Base-by-base conservation (phyloP, 345 rosid genomes). In the Corymbia maculata region DNA sequence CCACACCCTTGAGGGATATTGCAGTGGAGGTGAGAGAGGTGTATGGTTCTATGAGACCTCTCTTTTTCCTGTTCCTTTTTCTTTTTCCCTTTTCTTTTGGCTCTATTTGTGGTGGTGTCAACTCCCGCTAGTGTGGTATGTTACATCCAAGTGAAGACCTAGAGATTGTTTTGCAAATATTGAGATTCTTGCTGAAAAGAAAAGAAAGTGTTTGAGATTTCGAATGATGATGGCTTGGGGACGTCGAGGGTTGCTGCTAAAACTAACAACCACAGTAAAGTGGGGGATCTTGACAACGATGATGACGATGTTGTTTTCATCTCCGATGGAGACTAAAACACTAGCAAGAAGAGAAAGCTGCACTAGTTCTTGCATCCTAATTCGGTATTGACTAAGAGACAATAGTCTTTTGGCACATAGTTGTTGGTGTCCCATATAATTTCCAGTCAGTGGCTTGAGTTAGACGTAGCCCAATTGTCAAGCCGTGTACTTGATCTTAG, bases 241-340 rank as follows among this genome's bases (percentile, higher is more conserved):
- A 88, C 11, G 28, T 84, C 93, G 16, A 59, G 86, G 47, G 88
- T 52, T 49, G 80, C 85, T 15, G 87, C 90, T 51, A 92, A 90
- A 88, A 87, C 89, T 28, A 36, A 36, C 42, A 89, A 88, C 89
- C 90, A 92, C 6, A 68, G 90, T 85, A 91, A 94, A 64, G 90
- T 92, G 50, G 93, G 93, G 88, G 93, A 92, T 90, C 92, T 94
- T 36, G 42, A 36, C 42, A 96, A 95, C 13, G 66, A 91, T 42
- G 94, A 93, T 8, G 95, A 92, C 1, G 94, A 93, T 14, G 95
- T 92, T 1, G 96, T 95, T 85, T 86, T 94, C n/a, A 87, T 92
- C 88, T 75, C 92, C 11, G 93, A 93, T 85, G 91, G 89, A 92
- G 92, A 90, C 59, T 55, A 6, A 36, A 89, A 52, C 53, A 85